Conservation (phyloP, 305 asterid genomes). For the Rubia balearica region DNA sequence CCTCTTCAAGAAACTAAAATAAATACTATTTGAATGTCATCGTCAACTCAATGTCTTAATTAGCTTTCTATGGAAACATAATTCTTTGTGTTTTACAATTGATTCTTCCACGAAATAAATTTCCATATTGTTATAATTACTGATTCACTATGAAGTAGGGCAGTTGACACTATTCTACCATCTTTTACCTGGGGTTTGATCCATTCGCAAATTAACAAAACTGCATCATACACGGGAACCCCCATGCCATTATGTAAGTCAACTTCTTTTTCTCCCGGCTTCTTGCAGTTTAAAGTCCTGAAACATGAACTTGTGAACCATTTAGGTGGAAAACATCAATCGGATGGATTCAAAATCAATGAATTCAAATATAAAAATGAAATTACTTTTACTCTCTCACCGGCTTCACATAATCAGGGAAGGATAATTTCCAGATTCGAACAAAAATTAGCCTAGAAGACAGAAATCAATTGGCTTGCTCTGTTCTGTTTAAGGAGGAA, state of each 20-base stretch:
- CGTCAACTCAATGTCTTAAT: too few relatives aligned
- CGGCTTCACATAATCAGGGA: too few relatives aligned
- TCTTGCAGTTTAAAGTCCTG: not conserved
- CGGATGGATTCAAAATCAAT: too few relatives aligned
- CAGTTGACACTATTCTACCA: not conserved
- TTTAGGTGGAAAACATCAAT: too few relatives aligned
- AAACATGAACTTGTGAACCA: not conserved
- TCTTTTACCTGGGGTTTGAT: constrained; percentile 56
- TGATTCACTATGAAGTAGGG: not conserved
- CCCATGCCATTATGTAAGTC: constrained; percentile 43
- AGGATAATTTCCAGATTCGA: too few relatives aligned
- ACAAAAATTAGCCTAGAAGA: too few relatives aligned
- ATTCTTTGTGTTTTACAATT: not conserved
- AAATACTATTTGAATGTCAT: not conserved
- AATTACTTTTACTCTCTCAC: too few relatives aligned
- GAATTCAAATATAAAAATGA: too few relatives aligned
- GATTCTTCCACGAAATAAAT: not conserved
- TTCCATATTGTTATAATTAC: not conserved
- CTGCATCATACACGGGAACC: constrained; percentile 62
- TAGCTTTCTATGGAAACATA: too few relatives aligned
- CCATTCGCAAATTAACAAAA: constrained; percentile 57
- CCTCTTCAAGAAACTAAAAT: not conserved
- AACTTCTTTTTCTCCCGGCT: too few relatives aligned
- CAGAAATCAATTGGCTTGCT: too few relatives aligned
- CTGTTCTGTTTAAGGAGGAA: too few relatives aligned